phyloP scores from a whole-genome alignment of 768 basidiomycete species.

The Pisolithus tinctorius region DNA sequence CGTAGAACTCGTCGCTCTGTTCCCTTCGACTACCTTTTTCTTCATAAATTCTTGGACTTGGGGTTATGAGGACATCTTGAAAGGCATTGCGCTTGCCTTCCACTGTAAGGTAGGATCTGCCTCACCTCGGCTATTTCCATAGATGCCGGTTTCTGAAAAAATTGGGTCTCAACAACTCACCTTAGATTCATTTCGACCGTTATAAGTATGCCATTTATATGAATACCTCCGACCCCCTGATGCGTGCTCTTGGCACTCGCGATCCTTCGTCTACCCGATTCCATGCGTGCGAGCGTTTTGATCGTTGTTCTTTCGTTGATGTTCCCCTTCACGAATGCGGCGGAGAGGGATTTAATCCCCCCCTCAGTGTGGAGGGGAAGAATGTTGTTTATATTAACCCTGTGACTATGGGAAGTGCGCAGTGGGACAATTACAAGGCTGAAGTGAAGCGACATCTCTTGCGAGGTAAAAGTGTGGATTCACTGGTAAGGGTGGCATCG shows the following conservation, averaged over 20 bases:
- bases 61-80: constrained; percentile 91
- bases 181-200: constrained; percentile 82
- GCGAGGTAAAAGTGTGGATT: constrained; percentile 43
- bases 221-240: constrained; percentile 50
- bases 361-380: constrained; percentile 39
- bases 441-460: constrained; percentile 37
- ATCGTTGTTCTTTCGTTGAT: constrained; percentile 60
- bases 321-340: constrained; percentile 26
- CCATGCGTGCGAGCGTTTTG: constrained; percentile 87
- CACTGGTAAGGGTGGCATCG: constrained; percentile 44
- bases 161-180: neutral
- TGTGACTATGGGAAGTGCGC: constrained; percentile 55
- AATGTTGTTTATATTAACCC: constrained; percentile 83
- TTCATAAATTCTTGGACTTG: constrained; percentile 94
- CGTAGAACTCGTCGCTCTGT: constrained; percentile 60
- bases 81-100: constrained; percentile 65
- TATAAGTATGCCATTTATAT: constrained; percentile 75
- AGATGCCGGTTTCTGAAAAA: neutral
- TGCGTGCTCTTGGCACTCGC: constrained; percentile 52
- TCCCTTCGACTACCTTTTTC: constrained; percentile 63
- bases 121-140: too few species aligned
- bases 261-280: constrained; percentile 68
- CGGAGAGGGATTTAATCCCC: constrained; percentile 3
- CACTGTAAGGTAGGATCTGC: constrained; percentile 41
- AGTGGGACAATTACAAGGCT: constrained; percentile 45